Evolutionary conservation across 768 basidiomycete species (phyloP), one percentile per base, ranked within the genome.

Genomic region (Termitomyces sp.): DNA sequence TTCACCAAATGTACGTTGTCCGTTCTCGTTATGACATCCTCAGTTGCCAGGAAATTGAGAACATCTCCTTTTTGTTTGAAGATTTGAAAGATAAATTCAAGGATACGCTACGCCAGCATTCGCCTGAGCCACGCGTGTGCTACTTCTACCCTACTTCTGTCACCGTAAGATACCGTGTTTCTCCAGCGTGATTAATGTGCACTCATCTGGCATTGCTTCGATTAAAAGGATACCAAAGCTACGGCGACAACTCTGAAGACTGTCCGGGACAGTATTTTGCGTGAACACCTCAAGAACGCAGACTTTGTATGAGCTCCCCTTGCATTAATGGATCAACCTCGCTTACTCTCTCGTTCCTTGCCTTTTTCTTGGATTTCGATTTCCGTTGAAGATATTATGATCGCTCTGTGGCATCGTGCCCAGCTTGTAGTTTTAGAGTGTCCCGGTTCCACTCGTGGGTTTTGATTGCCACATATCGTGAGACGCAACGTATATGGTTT

Each of bases 131-230:
- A 3, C 73, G 87, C 33, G 69, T 72, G 12, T 81, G 79, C 63
- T 87, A 87, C 69, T 78, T 80, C 41, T 85, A 85, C 69, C 65
- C 82, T 3, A 88, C 86, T 0, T 81, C 82, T 38, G 84, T 84
- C 7, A 81, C 82, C 41, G 86, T 86, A 66, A 50, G 28, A 56
- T 48, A 35, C 18, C 14, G 43, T 18, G 12, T 12, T 2, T 47
- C 16, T 14, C 12, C 1, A 5, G 18, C 12, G 18, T 28, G 18
- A 26, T 38, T 9, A 2, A 18, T 12, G 28, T 4, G 13, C 5
- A 10, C 36, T 53, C 16, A 40, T 4, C 9, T 38, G 26, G 7
- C 10, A 35, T 14, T 4, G n/a, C 18, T n/a, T 40, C 9, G 9
- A 18, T 18, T 16, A 0, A 3, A 40, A 86, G 83, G 83, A 86